Evolutionary conservation across 768 basidiomycete genomes (phyloP), one percentile per base, ranked within the genome.

Genomic region (Tulasnella sp.): DNA sequence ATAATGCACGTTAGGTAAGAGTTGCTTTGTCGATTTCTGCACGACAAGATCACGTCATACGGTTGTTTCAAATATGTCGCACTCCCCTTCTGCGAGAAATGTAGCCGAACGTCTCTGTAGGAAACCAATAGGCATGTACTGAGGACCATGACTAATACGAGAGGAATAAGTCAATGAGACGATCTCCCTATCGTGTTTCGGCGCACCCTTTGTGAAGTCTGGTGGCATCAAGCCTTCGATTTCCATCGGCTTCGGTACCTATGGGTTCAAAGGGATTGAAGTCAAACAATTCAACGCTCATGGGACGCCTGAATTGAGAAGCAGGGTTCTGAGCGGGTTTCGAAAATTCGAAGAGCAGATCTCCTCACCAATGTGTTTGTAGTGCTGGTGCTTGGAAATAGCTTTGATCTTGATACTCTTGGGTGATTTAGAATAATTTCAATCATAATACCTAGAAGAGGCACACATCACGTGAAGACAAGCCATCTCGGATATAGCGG

Each of bases 11-110:
- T 97, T 92, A 67, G 97, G 96, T 1, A 97, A 77, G 0, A 98
- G 77, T 68, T 97, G 94, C 69, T 97, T 94, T 0, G 94, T 91
- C 23, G 94, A 92, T 68, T 97, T 97, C 73, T 95, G 93, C 1
- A 97, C 95, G 95, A 97, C 97, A 19, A 96, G 78, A 2, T 95
- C 95, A 24, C 95, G 79, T 95, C 95, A 99, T 29, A 97, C 78
- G 0, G 93, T 84, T 0, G 83, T 82, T 50, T 72, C 68, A 34
- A 77, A 77, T 56, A 77, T 77, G 2, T 79, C 73, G 44, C 74
- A 73, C 27, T 74, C 73, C 15, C 34, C 34, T 38, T 38, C 34
- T 5, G 78, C 76, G 30, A 74, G 64, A 1, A 76, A 67, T 58
- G 74, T 73, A 0, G 88, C 85, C 29, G 51, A 43, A 45, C 54